Evolutionary conservation across 768 basidiomycete species (phyloP), one percentile per base, ranked within the genome.

Genomic region (Pulveroboletus sp.): DNA sequence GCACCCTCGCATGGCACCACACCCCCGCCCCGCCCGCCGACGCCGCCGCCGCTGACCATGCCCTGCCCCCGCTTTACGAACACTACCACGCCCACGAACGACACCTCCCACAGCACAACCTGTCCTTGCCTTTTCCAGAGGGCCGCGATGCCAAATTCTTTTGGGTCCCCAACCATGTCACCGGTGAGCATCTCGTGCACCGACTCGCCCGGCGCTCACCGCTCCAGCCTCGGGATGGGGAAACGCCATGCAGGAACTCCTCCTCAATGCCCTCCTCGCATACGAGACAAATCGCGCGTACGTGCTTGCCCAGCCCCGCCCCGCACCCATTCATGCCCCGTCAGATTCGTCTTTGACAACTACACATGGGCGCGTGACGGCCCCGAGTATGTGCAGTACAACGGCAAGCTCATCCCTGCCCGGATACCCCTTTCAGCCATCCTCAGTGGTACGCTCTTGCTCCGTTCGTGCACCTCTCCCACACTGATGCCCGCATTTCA

Each of bases 231-330:
- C 74, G 36, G 84, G 83, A 4, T 84, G 80, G 80, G 82, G 82
- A 3, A 85, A 85, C 45, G 72, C 64, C 9, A 68, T 84, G 70
- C 79, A 85, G 50, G 82, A 83, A 49, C 72, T 80, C 49, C 44
- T 84, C 4, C 55, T 83, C 40, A 75, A 77, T 40, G 71, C 79
- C 0, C 67, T 78, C 37, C 62, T 85, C 3, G 76, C 81, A 0
- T 69, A 75, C 40, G 59, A 66, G 2, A 60, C 78, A 0, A 72
- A 72, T 25, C 64, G 81, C 53, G 68, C 78, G 77, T 84, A 60
- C 49, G 81, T 70, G 8, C 4, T 3, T 20, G 0, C 7, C 4
- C 16, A 31, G 7, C 20, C 11, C 14, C 6, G 13, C 6, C 6
- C 12, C 4, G 11, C 2, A 6, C 23, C 13, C 5, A 1, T 11